These are phyloP conservation scores for Auricularia heimuer DNA, from an alignment of 768 basidiomycete genomes.

Conservation along the genomic window DNA sequence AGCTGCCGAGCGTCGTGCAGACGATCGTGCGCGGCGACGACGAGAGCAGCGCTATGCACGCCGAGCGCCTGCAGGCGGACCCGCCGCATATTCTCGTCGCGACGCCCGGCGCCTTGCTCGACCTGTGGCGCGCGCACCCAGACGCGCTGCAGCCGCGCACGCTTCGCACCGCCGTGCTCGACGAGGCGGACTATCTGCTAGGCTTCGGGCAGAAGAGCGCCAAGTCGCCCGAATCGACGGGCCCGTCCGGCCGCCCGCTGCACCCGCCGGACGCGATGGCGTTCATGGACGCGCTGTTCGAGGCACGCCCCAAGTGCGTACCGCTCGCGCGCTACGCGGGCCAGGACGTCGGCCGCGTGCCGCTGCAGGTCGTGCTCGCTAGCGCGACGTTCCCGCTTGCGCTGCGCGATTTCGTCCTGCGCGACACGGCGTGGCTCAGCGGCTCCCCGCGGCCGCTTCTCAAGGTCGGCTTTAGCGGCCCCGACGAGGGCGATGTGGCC, in stretches of 20 bases:
- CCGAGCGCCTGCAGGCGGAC: conserved; percentile 27
- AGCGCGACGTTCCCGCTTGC: conserved; percentile 3
- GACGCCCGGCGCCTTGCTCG: conserved; percentile 60
- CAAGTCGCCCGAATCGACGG: conserved; percentile 23
- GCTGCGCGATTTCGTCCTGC: not conserved
- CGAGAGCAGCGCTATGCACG: conserved; percentile 30
- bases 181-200: conserved; percentile 68
- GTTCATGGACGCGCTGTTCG: conserved; percentile 50
- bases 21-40: conserved; percentile 45
- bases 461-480: conserved; percentile 8
- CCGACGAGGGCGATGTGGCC: conserved; percentile 6
- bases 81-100: conserved; percentile 61
- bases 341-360: conserved; percentile 15
- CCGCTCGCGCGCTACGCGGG: conserved; percentile 45
- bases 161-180: conserved; percentile 54
- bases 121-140: conserved; percentile 37
- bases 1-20: conserved; percentile 36
- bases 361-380: conserved; percentile 3
- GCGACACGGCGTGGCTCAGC: conserved; percentile 13
- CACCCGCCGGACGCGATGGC: conserved; percentile 42
- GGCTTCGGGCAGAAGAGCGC: conserved; percentile 35
- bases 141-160: conserved; percentile 34
- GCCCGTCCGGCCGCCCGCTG: conserved; percentile 39
- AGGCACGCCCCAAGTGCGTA: conserved; percentile 22
- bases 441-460: conserved; percentile 8